Conservation (phyloP, 768 basidiomycete genomes). For the Suillus paluster region DNA sequence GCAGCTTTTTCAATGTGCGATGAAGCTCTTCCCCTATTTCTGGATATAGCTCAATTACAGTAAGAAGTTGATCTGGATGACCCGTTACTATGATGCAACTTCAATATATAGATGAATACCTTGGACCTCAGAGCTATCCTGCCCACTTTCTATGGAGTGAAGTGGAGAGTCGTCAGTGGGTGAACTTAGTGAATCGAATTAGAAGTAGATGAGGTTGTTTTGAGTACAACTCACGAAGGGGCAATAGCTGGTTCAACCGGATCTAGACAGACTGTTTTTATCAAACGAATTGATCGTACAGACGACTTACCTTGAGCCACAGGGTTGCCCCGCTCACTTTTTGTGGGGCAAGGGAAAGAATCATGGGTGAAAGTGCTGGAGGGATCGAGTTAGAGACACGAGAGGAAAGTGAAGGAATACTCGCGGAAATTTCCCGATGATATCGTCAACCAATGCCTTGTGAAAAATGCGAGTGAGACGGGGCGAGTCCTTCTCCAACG, state of each 20-base stretch:
- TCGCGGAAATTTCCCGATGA: constrained; percentile 24
- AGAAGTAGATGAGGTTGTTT: background rate
- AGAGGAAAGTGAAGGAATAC: constrained; percentile 13
- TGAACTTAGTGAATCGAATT: background rate
- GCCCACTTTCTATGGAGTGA: no score
- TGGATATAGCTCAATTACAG: constrained; percentile 15
- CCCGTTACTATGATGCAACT: background rate
- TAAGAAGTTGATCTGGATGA: constrained; percentile 13
- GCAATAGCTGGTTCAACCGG: constrained; percentile 3
- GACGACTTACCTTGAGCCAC: constrained; percentile 11
- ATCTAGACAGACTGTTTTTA: constrained; percentile 7
- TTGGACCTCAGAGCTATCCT: background rate
- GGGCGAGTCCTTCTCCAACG: constrained; percentile 11
- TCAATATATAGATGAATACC: background rate
- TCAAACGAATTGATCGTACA: no score
- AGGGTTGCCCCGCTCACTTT: background rate
- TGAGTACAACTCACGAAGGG: background rate
- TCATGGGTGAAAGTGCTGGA: constrained; percentile 20
- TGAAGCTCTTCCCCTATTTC: constrained; percentile 9
- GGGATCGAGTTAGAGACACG: background rate
- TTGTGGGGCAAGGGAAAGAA: constrained; percentile 11
- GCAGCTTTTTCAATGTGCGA: background rate
- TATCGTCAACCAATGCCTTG: constrained; percentile 27
- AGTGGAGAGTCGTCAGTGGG: no score
- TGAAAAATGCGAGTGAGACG: constrained; percentile 4